Percentiles rank a stretch among this genome's conserved stretches.
Conservation (phyloP, 495 filamentous ascomycete species). For the Neurospora tetraspora region DNA sequence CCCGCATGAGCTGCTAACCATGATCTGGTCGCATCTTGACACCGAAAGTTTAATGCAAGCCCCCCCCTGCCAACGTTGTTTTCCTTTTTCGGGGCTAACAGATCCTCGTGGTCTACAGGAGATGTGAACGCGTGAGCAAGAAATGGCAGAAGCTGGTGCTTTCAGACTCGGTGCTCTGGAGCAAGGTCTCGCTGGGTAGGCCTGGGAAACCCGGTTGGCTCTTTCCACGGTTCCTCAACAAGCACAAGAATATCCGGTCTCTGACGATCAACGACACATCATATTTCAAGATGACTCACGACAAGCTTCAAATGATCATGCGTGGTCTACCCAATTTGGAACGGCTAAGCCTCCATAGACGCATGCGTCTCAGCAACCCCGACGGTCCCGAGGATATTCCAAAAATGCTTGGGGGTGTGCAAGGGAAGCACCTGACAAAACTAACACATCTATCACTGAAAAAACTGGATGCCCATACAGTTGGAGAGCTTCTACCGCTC, state of each 20-base stretch:
- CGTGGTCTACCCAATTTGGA: slow-evolving; percentile 6
- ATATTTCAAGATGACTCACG: slow-evolving; percentile 2
- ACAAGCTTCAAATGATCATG: slow-evolving; percentile 4
- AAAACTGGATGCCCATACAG: background rate
- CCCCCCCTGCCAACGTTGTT: background rate
- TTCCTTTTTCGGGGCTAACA: background rate
- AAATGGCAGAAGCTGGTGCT: slow-evolving; percentile 9
- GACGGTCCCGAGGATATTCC: background rate
- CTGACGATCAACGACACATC: slow-evolving; percentile 8
- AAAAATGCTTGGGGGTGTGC: background rate
- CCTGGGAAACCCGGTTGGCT: slow-evolving; percentile 7
- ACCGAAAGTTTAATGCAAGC: slow-evolving; percentile 10
- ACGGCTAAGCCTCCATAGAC: slow-evolving; percentile 6
- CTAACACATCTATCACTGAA: slow-evolving; percentile 1
- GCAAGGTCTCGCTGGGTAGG: slow-evolving; percentile 1
- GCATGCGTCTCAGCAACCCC: background rate
- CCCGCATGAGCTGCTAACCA: slow-evolving; percentile 12
- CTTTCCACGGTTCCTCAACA: slow-evolving; percentile 10
- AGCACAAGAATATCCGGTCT: slow-evolving; percentile 4
- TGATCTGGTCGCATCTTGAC: slow-evolving; percentile 14
- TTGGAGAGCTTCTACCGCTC: background rate
- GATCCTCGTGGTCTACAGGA: background rate
- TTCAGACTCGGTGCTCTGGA: slow-evolving; percentile 12
- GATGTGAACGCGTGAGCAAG: slow-evolving; percentile 14
- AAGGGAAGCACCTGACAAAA: background rate